Conservation (phyloP, 2,329 filamentous ascomycete species). For the Mariannaea sp. region DNA sequence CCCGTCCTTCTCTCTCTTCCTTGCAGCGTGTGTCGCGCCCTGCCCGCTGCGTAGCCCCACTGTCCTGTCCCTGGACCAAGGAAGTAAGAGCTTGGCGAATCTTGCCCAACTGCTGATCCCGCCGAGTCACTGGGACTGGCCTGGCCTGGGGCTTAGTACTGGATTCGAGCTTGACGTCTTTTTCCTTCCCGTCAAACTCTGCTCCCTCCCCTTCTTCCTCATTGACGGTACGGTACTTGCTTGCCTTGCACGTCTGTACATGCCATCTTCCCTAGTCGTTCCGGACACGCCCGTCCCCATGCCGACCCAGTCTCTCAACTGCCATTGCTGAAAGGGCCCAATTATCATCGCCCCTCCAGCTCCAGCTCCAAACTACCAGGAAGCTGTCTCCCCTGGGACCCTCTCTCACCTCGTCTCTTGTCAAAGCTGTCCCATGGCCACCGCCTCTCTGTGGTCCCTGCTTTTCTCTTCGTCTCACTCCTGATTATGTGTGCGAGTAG, state of each 20-base stretch:
- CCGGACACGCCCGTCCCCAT: slow-evolving; percentile 41
- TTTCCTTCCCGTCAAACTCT: slow-evolving; percentile 30
- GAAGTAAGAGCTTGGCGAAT: slow-evolving; percentile 35
- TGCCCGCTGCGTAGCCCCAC: slow-evolving; percentile 31
- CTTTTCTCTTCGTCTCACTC: slow-evolving; percentile 43
- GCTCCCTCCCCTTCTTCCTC: slow-evolving; percentile 28
- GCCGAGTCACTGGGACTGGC: slow-evolving; percentile 34
- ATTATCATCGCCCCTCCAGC: slow-evolving; percentile 38
- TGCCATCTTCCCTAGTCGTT: slow-evolving; percentile 40
- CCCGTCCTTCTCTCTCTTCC: slow-evolving; percentile 21
- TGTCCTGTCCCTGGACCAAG: slow-evolving; percentile 31
- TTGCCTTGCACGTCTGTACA: slow-evolving; percentile 34
- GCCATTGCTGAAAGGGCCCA: slow-evolving; percentile 39
- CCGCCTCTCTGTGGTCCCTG: slow-evolving; percentile 46
- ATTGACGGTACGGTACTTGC: slow-evolving; percentile 30
- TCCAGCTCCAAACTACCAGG: slow-evolving; percentile 37
- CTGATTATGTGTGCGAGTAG: slow-evolving; percentile 45
- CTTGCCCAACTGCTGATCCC: slow-evolving; percentile 41
- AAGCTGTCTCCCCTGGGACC: slow-evolving; percentile 38
- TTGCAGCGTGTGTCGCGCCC: slow-evolving; percentile 28
- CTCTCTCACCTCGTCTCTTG: slow-evolving; percentile 36
- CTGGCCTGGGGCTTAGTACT: slow-evolving; percentile 23
- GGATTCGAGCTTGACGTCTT: slow-evolving; percentile 22
- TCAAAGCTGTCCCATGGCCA: slow-evolving; percentile 41
- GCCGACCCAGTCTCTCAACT: slow-evolving; percentile 36